These are phyloP conservation scores for Monosporozyma siamensis DNA, from an alignment of 805 yeast genomes.

Conservation along the genomic window DNA sequence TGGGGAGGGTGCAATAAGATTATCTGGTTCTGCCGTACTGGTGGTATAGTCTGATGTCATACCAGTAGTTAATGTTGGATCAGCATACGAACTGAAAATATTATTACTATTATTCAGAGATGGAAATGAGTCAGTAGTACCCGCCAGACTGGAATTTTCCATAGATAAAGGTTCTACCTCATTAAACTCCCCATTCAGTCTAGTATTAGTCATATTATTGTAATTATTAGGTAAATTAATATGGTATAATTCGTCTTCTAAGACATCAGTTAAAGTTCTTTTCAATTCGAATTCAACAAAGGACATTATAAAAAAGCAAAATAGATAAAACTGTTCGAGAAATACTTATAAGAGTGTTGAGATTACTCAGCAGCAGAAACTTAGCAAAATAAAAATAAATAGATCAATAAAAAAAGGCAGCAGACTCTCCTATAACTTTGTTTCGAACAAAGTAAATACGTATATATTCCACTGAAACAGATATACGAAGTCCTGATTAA, in stretches of 20 bases:
- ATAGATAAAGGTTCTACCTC: no score
- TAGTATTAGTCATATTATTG: conserved; percentile 4
- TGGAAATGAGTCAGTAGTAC: not conserved
- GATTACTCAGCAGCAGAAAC: no score
- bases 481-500: no score
- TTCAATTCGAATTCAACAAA: conserved; percentile 15
- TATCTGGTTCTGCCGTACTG: conserved; percentile 3
- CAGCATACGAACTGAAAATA: conserved; percentile 27
- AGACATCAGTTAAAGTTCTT: conserved; percentile 28
- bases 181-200: no score
- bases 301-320: conserved; percentile 8
- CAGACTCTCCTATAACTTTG: no score
- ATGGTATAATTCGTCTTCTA: conserved; percentile 29
- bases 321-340: no score
- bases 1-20: not conserved
- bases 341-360: no score
- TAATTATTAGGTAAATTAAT: no score
- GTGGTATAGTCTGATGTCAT: conserved; percentile 2
- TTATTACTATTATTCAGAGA: not conserved
- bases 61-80: conserved; percentile 28
- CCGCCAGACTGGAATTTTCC: no score
- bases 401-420: no score
- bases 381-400: not conserved
- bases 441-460: no score
- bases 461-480: no score